Conservation (phyloP, 495 filamentous ascomycete genomes). For the Immersiella caudata region DNA sequence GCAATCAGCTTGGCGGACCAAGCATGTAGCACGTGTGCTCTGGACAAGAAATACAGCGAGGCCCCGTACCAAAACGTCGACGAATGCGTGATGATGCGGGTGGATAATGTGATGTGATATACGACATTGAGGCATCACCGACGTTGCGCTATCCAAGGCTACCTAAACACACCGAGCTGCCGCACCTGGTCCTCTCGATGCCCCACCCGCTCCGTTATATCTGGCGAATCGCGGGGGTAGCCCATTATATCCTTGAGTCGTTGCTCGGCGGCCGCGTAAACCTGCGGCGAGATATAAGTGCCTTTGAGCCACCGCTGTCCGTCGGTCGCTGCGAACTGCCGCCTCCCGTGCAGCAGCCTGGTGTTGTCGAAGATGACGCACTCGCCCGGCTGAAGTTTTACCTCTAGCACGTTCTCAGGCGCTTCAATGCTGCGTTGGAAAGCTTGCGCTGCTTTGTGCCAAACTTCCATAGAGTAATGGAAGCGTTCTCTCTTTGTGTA, state of each 20-base stretch:
- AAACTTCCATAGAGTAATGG: constrained; percentile 23
- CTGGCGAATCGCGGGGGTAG: not conserved
- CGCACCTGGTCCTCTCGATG: too few relatives aligned
- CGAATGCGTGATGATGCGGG: too few relatives aligned
- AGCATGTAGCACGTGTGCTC: not conserved
- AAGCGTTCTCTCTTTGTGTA: too few relatives aligned
- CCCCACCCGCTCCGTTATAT: too few relatives aligned
- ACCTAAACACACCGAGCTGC: too few relatives aligned
- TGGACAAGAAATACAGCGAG: too few relatives aligned
- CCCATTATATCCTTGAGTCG: constrained; percentile 35
- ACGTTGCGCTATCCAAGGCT: too few relatives aligned
- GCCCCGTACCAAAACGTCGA: too few relatives aligned
- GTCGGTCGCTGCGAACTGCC: constrained; percentile 61
- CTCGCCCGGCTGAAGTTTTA: constrained; percentile 74
- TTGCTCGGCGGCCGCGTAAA: constrained; percentile 50
- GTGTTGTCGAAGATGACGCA: constrained; percentile 88
- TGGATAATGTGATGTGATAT: too few relatives aligned
- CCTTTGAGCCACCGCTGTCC: constrained; percentile 82
- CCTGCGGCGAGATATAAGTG: constrained; percentile 77
- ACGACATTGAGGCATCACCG: too few relatives aligned
- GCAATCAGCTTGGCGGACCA: not conserved
- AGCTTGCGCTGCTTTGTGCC: constrained; percentile 45
- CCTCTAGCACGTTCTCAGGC: constrained; percentile 60
- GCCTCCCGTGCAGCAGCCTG: constrained; percentile 75
- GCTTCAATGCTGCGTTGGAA: constrained; percentile 54